Evolutionary conservation across 306 rosid species (phyloP), one percentile per base, ranked within the genome.

Genomic region (Pachyrhizus erosus): DNA sequence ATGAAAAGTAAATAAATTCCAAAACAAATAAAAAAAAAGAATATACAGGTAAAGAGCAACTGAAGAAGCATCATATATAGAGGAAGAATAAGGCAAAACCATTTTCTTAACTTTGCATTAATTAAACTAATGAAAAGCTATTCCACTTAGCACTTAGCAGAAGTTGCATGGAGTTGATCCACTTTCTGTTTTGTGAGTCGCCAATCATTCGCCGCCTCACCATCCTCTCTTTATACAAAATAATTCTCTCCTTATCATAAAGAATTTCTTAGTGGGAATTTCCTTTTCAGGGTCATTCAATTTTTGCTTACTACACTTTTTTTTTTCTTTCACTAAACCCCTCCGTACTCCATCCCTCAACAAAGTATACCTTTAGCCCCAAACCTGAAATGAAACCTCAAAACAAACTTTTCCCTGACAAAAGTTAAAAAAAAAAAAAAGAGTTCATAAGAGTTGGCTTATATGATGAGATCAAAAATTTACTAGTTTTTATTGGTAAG

Each of bases 251-350:
- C 40, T 83, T 80, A 70, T 84, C 84, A 86, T 84, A 82, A 86
- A 86, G 88, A 90, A 86, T 85, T 89, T 87, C 76, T 81, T 77
- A 90, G 97, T 92, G 97, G 94, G 97, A 89, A 92, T 92, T 90
- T 89, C 89, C 94, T 86, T 87, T 70, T 92, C 78, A 85, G 87
- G 55, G 75, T 89, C 89, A 81, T 88, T 87, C 40, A 62, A 64
- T 81, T 75, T 54, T 81, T 27, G 61, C 34, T 40, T 57, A 40
- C 34, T 80, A 70, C 33, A 78, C 37, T 37, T 51, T 7, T 49
- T 79, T 79, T 76, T 43, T 34, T 2, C 79, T 75, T 15, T 34
- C 9, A 57, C 66, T 21, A 62, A 67, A 66, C 73, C 24, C 57
- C 75, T 77, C 71, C 72, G 66, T 70, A 78, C 75, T n/a, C 42